phyloP scores from a whole-genome alignment of 441 rosid genomes.

The Erodium texanum region DNA sequence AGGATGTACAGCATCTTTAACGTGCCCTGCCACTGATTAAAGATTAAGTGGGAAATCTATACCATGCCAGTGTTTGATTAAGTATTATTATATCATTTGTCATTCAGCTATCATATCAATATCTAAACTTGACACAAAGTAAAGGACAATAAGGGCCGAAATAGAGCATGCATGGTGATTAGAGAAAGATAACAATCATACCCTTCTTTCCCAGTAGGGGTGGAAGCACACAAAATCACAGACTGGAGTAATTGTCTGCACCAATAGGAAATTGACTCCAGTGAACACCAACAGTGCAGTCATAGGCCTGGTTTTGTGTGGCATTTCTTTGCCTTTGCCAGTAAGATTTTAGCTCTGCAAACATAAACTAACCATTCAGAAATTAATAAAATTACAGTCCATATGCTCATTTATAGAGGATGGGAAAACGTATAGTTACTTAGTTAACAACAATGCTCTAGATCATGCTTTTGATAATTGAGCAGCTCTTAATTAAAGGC shows the following conservation, averaged over 20 bases:
- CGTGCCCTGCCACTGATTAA: neutral
- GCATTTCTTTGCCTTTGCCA: neutral
- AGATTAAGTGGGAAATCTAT: neutral
- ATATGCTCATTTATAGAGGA: too few relatives aligned
- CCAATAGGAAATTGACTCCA: neutral
- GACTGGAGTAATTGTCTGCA: constrained; percentile 4
- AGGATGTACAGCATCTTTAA: too few relatives aligned
- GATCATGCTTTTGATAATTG: too few relatives aligned
- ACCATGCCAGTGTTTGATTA: neutral
- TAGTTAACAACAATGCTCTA: too few relatives aligned
- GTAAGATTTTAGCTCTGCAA: neutral
- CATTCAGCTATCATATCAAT: neutral
- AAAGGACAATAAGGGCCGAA: neutral
- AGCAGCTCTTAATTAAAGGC: too few relatives aligned
- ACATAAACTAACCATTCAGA: neutral
- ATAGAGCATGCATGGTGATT: neutral
- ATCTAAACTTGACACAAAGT: neutral
- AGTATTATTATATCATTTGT: neutral
- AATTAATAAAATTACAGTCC: too few relatives aligned
- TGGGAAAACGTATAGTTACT: too few relatives aligned
- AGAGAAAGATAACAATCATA: neutral
- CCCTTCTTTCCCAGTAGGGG: constrained; percentile 2
- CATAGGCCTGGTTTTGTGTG: neutral
- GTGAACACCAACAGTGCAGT: neutral
- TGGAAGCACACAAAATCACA: neutral